Base-by-base conservation (phyloP, 371 early-diverging fungal species). In the Mortierella sp. region DNA sequence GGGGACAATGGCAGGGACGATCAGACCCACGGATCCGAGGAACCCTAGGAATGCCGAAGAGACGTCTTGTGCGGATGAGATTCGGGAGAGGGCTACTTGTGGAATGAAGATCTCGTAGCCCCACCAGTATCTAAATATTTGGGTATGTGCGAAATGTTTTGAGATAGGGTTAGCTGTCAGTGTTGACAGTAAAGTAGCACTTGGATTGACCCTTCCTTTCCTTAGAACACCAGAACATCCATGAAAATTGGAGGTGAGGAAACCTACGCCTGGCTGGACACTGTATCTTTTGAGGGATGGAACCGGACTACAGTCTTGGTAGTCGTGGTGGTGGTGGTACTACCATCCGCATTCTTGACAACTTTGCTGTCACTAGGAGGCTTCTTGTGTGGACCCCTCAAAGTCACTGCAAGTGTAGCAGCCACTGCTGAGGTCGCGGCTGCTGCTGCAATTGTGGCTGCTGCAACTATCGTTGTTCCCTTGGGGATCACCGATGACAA, bases 31-130 rank as follows among this genome's bases (percentile, higher is more conserved):
- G 10, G 86, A 82, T 11, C 86, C 80, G 10, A 85, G 55, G 28
- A 85, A 85, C 0, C 82, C 79, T 4, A 85, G 76, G 42, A 85
- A 85, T 14, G 86, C 86, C 0, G 86, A 48, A 6, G 86, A 85
- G 5, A 85, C 82, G n/a, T 85, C 86, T 57, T 85, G 86, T 1
- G 86, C 86, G 24, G 86, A 81, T 4, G 79, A 77, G 28, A 85
- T 85, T 70, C 86, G 73, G 0, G 86, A 79, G 11, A 85, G 80
- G 9, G 86, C 86, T 13, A 71, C 77, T 65, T 85, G 79, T 48
- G 86, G 86, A 11, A 85, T 85, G 38, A 82, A 85, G 65, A 85
- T 75, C 58, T 85, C 86, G 63, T 85, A 85, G 3, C 86, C 86
- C 86, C 86, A 85, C 86, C 86, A 85, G 44, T 82, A 82, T 10